Evolutionary conservation across 2,329 filamentous ascomycete genomes (phyloP).

Genomic region (Pestalotiopsis sp.): DNA sequence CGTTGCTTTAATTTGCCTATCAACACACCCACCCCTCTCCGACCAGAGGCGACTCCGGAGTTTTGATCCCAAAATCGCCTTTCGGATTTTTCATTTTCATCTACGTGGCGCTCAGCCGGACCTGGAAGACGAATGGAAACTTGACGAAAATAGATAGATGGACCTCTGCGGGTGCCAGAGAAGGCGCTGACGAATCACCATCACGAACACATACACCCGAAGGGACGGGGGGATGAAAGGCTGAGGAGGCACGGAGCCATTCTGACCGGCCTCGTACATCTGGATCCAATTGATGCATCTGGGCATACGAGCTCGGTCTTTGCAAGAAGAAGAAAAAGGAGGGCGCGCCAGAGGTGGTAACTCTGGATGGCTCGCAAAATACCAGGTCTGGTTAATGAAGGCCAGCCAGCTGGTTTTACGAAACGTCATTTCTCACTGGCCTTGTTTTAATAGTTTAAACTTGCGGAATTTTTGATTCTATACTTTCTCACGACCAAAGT

Average conservation of each 20-base stretch:
- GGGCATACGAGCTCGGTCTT: background rate
- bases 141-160: slow-evolving; percentile 3
- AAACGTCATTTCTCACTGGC: slow-evolving; percentile 26
- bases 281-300: background rate
- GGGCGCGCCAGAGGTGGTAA: background rate
- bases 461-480: slow-evolving; percentile 3
- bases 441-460: slow-evolving; percentile 32
- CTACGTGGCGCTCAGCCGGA: background rate
- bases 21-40: background rate
- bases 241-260: background rate
- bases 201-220: background rate
- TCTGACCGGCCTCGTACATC: background rate
- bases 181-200: background rate
- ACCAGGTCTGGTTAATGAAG: slow-evolving; percentile 1
- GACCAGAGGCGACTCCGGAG: background rate
- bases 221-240: background rate
- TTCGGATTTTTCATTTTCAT: background rate
- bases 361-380: background rate
- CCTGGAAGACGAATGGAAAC: background rate
- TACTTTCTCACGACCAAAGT: background rate
- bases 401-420: background rate
- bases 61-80: background rate
- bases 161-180: background rate
- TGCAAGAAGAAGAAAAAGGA: background rate
- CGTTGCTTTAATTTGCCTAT: slow-evolving; percentile 68